Percentiles rank a stretch among this genome's conserved stretches.
Evolutionary conservation across 345 rosid genomes (phyloP).

Genomic region (Salix suchowensis): DNA sequence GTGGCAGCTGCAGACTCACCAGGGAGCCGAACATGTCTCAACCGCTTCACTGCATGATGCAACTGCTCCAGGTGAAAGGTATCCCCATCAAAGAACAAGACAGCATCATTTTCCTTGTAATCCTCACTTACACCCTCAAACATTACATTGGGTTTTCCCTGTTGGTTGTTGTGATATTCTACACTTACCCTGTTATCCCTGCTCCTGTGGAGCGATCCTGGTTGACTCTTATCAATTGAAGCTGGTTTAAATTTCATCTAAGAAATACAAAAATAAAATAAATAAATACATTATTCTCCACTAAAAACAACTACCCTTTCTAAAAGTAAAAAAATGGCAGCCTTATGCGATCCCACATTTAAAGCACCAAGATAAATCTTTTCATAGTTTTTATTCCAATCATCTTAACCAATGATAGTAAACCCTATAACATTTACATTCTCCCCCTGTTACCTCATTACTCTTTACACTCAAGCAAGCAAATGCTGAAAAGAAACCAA

Average conservation of each 20-base stretch:
- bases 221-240: slow-evolving; percentile 23
- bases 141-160: slow-evolving; percentile 15
- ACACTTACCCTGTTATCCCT: slow-evolving; percentile 21
- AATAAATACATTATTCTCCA: too few species aligned
- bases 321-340: too few species aligned
- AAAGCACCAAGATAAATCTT: too few species aligned
- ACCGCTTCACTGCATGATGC: slow-evolving; percentile 25
- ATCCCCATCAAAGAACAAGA: slow-evolving; percentile 24
- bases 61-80: slow-evolving; percentile 19
- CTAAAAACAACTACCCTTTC: too few species aligned
- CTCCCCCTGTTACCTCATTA: too few species aligned
- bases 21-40: slow-evolving; percentile 25
- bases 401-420: too few species aligned
- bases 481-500: background rate
- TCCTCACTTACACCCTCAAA: slow-evolving; percentile 26
- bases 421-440: too few species aligned
- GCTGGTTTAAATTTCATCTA: slow-evolving; percentile 28
- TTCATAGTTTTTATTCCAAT: too few species aligned
- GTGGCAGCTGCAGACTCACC: slow-evolving; percentile 16
- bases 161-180: slow-evolving; percentile 24
- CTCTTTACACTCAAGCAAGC: background rate
- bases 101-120: slow-evolving; percentile 27
- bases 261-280: too few species aligned
- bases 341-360: too few species aligned
- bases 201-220: slow-evolving; percentile 18